A percentile compares a stretch with the other conserved stretches of the same genome.
These are phyloP conservation scores for Boletus semigastroideus DNA, from an alignment of 1,284 basidiomycete genomes.

Conservation along the genomic window DNA sequence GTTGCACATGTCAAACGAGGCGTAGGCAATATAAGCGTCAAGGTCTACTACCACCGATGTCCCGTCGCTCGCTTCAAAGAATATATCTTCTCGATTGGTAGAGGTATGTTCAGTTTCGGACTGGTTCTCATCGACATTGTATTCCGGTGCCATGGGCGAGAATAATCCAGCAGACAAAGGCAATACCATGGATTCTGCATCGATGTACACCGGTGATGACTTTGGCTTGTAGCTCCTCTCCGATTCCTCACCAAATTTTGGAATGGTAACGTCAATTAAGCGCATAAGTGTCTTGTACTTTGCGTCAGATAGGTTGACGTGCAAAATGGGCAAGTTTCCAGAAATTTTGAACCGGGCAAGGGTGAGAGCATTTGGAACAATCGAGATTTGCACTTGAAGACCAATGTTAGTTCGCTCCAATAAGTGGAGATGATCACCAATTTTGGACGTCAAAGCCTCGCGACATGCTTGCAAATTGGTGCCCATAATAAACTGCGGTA, in stretches of 20 bases:
- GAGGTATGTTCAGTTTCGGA: constrained; percentile 41
- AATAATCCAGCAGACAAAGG: constrained; percentile 58
- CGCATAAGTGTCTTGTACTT: constrained; percentile 97
- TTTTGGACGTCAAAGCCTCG: constrained; percentile 64
- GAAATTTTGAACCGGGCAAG: constrained; percentile 91
- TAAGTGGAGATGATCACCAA: constrained; percentile 74
- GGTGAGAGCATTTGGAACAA: constrained; percentile 83
- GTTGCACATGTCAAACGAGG: constrained; percentile 14
- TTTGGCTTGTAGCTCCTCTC: constrained; percentile 28
- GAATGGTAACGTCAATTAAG: constrained; percentile 89
- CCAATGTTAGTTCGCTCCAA: constrained; percentile 93
- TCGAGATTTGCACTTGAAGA: constrained; percentile 91
- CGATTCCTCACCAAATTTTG: constrained; percentile 69
- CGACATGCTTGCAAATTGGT: constrained; percentile 83
- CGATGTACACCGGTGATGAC: constrained; percentile 26
- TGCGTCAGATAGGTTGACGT: constrained; percentile 92
- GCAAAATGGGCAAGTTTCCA: constrained; percentile 86
- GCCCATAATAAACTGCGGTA: constrained; percentile 85
- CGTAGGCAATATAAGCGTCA: constrained; percentile 4
- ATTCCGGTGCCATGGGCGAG: constrained; percentile 52
- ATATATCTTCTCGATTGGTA: constrained; percentile 53
- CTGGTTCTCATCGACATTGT: constrained; percentile 71
- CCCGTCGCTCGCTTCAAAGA: constrained; percentile 77
- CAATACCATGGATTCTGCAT: constrained; percentile 40
- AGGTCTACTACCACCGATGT: constrained; percentile 51